These are phyloP conservation scores for Suhomyces bolitotheri DNA, from an alignment of 1,139 yeast genomes.

Conservation along the genomic window DNA sequence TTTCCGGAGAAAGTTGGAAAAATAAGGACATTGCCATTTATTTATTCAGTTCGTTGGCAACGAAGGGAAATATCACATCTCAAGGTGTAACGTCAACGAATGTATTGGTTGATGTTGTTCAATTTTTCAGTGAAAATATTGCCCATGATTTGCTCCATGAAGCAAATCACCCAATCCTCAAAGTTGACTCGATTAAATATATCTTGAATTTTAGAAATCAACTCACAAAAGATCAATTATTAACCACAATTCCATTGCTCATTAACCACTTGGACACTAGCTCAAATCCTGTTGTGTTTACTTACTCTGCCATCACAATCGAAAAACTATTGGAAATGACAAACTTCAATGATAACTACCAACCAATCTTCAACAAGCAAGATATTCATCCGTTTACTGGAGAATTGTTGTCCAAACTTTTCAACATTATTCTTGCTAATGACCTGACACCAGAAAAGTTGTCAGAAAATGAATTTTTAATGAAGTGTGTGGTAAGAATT, in stretches of 20 bases:
- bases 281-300: conserved; percentile 78
- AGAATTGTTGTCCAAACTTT: conserved; percentile 62
- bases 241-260: conserved; percentile 78
- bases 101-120: conserved; percentile 78
- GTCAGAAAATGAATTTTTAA: conserved; percentile 91
- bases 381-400: conserved; percentile 58
- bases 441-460: conserved; percentile 77
- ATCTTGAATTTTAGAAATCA: conserved; percentile 90
- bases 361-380: conserved; percentile 62
- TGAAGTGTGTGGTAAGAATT: conserved; percentile 86
- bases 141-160: conserved; percentile 71
- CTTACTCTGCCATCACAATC: conserved; percentile 90
- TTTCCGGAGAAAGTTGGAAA: conserved; percentile 59
- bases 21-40: conserved; percentile 86
- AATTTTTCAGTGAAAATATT: conserved; percentile 77
- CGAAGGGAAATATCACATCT: conserved; percentile 82
- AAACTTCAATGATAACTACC: conserved; percentile 42
- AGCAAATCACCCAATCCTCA: conserved; percentile 66
- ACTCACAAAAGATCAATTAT: conserved; percentile 78
- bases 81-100: conserved; percentile 90
- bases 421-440: conserved; percentile 62
- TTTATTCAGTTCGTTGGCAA: conserved; percentile 84
- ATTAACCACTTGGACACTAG: conserved; percentile 62
- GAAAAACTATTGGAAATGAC: conserved; percentile 85
- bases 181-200: conserved; percentile 90